Evolutionary conservation across 352 stramenopile species (phyloP), one percentile per base, ranked within the genome.

Genomic region (Pythium biforme): DNA sequence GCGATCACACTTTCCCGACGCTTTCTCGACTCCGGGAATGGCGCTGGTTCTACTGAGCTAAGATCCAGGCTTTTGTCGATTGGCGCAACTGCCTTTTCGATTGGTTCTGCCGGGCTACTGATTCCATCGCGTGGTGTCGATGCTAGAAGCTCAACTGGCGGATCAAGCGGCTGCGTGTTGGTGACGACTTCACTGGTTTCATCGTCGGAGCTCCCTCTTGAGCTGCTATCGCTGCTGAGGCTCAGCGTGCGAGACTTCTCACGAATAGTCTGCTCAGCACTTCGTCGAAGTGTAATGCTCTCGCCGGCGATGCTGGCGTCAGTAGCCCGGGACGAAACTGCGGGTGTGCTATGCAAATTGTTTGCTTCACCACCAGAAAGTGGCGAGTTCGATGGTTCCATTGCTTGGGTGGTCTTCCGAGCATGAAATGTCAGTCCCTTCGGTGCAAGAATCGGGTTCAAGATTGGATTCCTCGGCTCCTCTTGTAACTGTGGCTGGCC

Each of bases 211-310:
- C 22, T 47, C 14, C 56, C 50, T 15, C 31, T 60, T 11, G 57
- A 64, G 29, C 43, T 66, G 50, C 58, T 64, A 27, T 43, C 48
- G 19, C 59, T 59, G 31, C 41, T 68, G 6, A 62, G 26, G 20
- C 50, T 59, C 15, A 62, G 27, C 17, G 47, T 49, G 6, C 53
- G 51, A 9, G 27, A 39, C 20, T 62, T 68, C 7, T 49, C 52
- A 19, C 23, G 22, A 12, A 50, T 26, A n/a, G 52, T 41, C 3
- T 56, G 17, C 11, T 47, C 59, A 20, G 23, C 14, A 11, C 3
- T 53, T 39, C 19, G 11, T 17, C 26, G 25, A 53, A 6, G 4
- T 15, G 14, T 9, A 25, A 11, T 20, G 11, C 15, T 12, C 15
- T 26, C 20, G 19, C 40, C 2, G 25, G 19, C 4, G 8, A 25